Evolutionary conservation across 495 filamentous ascomycete species (phyloP), one percentile per base, ranked within the genome.

Genomic region (Emericellopsis terricola): DNA sequence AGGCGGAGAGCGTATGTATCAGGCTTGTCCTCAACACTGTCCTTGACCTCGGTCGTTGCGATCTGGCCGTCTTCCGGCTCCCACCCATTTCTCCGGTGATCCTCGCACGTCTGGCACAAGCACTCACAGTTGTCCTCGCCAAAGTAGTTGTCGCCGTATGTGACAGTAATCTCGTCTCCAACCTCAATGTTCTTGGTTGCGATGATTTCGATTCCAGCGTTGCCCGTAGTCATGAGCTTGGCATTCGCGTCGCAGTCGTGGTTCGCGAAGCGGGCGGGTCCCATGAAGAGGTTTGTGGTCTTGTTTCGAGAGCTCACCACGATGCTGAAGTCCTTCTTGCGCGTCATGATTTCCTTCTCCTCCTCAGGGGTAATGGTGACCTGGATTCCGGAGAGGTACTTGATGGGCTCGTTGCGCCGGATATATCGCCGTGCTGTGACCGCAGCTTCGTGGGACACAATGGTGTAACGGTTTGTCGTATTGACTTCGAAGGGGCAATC

Each of bases 211-310:
- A 99, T 94, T 20, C 85, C 83, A 41, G 84, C 76, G 23, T 73
- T 70, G 18, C 83, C 81, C 19, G 68, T 72, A 13, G 83, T 93
- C 40, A 78, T 72, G 38, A 99, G 62, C 45, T 73, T 65, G 3
- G 84, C 84, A 60, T 96, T 99, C 17, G 91, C 82, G 41, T 80
- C 70, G 51, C 89, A 99, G 53, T 99, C 89, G 52, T 99, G 89
- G 45, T 99, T 99, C 14, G 87, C 81, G 46, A 99, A 94, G 23
- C 89, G 74, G 27, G 91, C 89, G 14, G 89, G 89, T 2, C 89
- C 89, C 44, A 99, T 73, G 41, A 99, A 92, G 14, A 96, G 61
- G 10, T 79, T 85, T 6, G 86, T 76, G 11, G 71, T 75, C 48
- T 89, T 89, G 44, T 85, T 84, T 21, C 89, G 68, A 46, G 81